phyloP scores from a whole-genome alignment of 2,329 filamentous ascomycete genomes.

The Cladosporium cucumerinum region DNA sequence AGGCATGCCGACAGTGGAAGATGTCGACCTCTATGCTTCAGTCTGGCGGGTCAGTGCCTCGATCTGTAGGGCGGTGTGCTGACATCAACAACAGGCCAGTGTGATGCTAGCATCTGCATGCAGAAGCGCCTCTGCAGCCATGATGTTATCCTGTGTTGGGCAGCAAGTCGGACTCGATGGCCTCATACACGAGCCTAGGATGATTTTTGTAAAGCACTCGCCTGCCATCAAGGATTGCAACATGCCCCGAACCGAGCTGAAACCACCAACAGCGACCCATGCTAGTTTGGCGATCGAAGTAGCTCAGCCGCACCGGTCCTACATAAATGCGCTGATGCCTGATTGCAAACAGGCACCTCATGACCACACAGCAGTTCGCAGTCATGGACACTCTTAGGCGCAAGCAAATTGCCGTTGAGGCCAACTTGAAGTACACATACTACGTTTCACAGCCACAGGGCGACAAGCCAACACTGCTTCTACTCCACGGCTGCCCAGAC shows the following conservation, averaged over 20 bases:
- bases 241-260: not conserved
- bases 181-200: not conserved
- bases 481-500: constrained; percentile 50
- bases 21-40: too few species aligned
- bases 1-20: too few species aligned
- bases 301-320: not conserved
- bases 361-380: not conserved
- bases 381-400: not conserved
- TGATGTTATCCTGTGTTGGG: too few species aligned
- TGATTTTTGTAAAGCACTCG: not conserved
- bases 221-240: not conserved
- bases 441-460: constrained; percentile 29
- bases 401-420: not conserved
- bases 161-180: not conserved
- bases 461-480: constrained; percentile 38
- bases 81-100: too few species aligned
- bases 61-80: too few species aligned
- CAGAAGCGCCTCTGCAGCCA: too few species aligned
- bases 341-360: not conserved
- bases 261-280: not conserved
- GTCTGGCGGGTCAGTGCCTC: too few species aligned
- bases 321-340: not conserved
- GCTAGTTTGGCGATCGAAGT: not conserved
- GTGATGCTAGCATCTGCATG: too few species aligned
- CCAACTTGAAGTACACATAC: constrained; percentile 39